Percentiles rank a stretch among this genome's conserved stretches.
Conservation (phyloP, 345 rosid species). For the Gossypium longicalyx region DNA sequence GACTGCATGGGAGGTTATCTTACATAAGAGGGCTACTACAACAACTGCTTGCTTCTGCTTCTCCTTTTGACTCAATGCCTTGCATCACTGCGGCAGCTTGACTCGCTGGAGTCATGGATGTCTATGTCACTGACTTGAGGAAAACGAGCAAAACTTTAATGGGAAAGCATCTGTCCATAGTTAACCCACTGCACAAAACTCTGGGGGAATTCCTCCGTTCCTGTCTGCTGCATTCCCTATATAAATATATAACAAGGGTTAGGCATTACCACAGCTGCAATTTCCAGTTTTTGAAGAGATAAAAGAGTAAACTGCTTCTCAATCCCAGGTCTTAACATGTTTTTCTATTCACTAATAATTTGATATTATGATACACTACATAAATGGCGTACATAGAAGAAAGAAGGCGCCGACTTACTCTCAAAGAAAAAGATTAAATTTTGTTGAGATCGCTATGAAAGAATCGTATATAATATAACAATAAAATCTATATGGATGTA, state of each 20-base stretch:
- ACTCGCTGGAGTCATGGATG: neutral
- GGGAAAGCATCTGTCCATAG: constrained; percentile 71
- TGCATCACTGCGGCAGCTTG: neutral
- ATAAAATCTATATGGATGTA: too few species aligned
- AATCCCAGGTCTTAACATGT: too few species aligned
- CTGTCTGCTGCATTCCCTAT: constrained; percentile 58
- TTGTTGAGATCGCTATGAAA: neutral
- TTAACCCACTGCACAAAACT: constrained; percentile 81
- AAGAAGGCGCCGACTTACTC: neutral
- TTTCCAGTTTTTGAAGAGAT: neutral
- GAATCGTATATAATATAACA: too few species aligned
- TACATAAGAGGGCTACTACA: constrained; percentile 12
- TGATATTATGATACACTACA: neutral
- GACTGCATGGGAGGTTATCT: neutral
- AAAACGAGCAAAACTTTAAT: constrained; percentile 30
- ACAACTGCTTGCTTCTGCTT: neutral
- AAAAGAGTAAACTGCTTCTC: neutral
- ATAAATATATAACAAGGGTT: constrained; percentile 13
- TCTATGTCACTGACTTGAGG: neutral
- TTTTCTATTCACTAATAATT: neutral
- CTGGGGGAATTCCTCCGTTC: constrained; percentile 60
- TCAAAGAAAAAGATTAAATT: neutral
- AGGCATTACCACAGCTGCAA: neutral
- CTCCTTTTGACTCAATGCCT: constrained; percentile 13
- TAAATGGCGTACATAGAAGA: too few species aligned